Evolutionary conservation across 768 basidiomycete genomes (phyloP).

Genomic region (Amanita inopinata): DNA sequence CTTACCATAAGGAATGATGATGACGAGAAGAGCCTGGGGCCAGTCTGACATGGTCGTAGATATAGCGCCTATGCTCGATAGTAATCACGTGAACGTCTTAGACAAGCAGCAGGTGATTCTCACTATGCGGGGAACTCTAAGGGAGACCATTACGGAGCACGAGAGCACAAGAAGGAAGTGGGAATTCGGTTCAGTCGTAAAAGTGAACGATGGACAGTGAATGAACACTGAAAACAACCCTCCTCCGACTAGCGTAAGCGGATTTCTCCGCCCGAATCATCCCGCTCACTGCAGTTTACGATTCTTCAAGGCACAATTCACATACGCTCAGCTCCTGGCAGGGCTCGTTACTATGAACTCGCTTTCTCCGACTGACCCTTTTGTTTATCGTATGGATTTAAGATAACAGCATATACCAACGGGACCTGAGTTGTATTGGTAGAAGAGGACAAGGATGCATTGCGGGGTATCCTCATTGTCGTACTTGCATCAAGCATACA

Average conservation of each 20-base stretch:
- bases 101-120: conserved; percentile 11
- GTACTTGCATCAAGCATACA: too few relatives aligned
- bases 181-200: conserved; percentile 4
- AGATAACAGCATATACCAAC: too few relatives aligned
- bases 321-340: conserved; percentile 2
- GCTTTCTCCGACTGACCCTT: too few relatives aligned
- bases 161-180: not conserved
- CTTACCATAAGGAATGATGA: conserved; percentile 4
- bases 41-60: not conserved
- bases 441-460: too few relatives aligned
- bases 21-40: conserved; percentile 3
- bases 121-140: conserved; percentile 14
- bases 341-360: too few relatives aligned
- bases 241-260: not conserved
- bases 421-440: too few relatives aligned
- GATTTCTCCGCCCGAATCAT: conserved; percentile 16
- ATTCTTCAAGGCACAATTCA: conserved; percentile 9
- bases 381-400: too few relatives aligned
- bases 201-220: too few relatives aligned
- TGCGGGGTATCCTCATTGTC: too few relatives aligned
- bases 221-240: too few relatives aligned
- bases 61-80: not conserved
- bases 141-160: not conserved
- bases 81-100: conserved; percentile 4
- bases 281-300: conserved; percentile 9